phyloP scores from a whole-genome alignment of 257 asterid genomes.

The Lantana camara region DNA sequence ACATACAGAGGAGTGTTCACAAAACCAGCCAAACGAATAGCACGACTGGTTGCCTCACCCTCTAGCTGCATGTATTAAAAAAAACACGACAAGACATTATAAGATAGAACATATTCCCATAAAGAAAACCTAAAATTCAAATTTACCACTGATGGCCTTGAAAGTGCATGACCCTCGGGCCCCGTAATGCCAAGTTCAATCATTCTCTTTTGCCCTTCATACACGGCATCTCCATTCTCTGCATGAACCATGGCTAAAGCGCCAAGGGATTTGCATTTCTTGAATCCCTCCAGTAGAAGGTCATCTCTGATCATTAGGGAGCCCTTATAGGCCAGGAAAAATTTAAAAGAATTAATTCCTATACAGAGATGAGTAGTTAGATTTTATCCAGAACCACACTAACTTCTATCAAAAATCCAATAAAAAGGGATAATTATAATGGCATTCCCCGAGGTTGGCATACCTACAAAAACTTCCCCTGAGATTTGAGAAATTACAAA shows the following conservation, averaged over 20 bases:
- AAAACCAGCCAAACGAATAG: conserved; percentile 91
- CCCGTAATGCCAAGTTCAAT: conserved; percentile 91
- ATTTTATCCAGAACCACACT: conserved; percentile 7
- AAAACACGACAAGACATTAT: not conserved
- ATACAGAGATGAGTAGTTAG: conserved; percentile 25
- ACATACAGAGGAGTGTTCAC: conserved; percentile 90
- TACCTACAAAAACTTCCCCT: not conserved
- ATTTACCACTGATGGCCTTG: conserved; percentile 89
- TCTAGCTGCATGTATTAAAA: conserved; percentile 59
- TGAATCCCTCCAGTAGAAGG: conserved; percentile 84
- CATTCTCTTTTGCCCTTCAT: conserved; percentile 91
- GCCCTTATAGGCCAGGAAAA: conserved; percentile 94
- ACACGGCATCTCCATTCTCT: conserved; percentile 97
- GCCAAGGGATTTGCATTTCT: conserved; percentile 95
- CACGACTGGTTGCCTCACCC: conserved; percentile 96
- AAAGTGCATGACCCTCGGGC: conserved; percentile 97
- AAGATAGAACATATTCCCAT: not conserved
- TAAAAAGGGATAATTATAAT: too few relatives aligned
- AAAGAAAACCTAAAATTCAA: conserved; percentile 6
- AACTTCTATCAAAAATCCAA: not conserved
- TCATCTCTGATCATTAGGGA: conserved; percentile 89
- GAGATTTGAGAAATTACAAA: not conserved
- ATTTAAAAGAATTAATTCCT: conserved; percentile 95
- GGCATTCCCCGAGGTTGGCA: too few relatives aligned
- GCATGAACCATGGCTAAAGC: conserved; percentile 98